Percentiles rank a stretch among this genome's conserved stretches.
phyloP scores from a whole-genome alignment of 345 rosid species.

The Acer yangbiense region DNA sequence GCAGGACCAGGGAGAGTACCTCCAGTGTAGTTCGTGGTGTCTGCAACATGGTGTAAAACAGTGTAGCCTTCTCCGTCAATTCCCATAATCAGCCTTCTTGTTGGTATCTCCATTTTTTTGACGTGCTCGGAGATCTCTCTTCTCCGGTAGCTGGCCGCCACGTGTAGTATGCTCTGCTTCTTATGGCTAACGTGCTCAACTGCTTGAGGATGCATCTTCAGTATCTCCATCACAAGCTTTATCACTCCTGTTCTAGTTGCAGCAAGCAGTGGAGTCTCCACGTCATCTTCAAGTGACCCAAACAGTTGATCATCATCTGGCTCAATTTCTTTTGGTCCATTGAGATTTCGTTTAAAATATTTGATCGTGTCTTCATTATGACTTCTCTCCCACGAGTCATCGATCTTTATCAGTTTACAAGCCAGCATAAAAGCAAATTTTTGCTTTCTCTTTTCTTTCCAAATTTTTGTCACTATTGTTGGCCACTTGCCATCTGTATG shows the following conservation, averaged over 20 bases:
- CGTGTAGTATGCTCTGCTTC: background rate
- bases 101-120: background rate
- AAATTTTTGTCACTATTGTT: too few relatives aligned
- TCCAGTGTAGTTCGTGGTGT: background rate
- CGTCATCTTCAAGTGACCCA: too few relatives aligned
- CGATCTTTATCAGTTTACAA: too few relatives aligned
- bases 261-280: background rate
- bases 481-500: too few relatives aligned
- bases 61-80: background rate
- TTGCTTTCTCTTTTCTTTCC: too few relatives aligned
- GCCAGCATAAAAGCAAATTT: too few relatives aligned
- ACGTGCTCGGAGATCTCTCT: background rate
- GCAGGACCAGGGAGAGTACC: background rate
- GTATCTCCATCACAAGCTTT: background rate
- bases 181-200: background rate
- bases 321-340: too few relatives aligned
- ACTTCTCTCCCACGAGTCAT: too few relatives aligned
- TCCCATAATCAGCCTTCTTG: background rate
- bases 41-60: constrained; percentile 3
- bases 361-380: too few relatives aligned
- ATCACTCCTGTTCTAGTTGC: background rate
- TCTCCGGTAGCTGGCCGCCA: background rate
- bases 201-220: background rate
- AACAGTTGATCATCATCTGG: too few relatives aligned
- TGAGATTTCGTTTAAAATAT: too few relatives aligned